phyloP scores from a whole-genome alignment of 176 grass and related monocot species.

The Rhynchospora tenuis region DNA sequence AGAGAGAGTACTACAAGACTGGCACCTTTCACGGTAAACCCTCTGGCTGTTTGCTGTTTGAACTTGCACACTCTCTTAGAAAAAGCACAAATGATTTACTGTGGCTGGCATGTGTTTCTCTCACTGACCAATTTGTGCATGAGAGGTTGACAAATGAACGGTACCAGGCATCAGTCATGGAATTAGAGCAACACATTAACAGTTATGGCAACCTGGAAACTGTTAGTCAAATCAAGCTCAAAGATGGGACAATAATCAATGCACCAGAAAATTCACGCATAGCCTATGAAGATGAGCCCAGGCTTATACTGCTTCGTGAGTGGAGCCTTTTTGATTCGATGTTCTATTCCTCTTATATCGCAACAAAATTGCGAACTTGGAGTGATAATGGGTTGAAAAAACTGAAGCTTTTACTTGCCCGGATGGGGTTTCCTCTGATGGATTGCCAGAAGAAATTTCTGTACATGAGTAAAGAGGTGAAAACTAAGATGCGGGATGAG shows the following conservation, averaged over 20 bases:
- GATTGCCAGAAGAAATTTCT: slow-evolving; percentile 92
- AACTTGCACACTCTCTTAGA: slow-evolving; percentile 61
- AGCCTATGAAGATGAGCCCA: slow-evolving; percentile 82
- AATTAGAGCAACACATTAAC: slow-evolving; percentile 91
- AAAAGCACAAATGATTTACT: slow-evolving; percentile 85
- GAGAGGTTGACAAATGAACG: slow-evolving; percentile 88
- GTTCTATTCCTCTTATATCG: slow-evolving; percentile 84
- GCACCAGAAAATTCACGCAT: slow-evolving; percentile 70
- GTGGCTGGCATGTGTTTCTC: slow-evolving; percentile 79
- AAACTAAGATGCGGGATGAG: slow-evolving; percentile 79
- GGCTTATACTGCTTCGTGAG: slow-evolving; percentile 72
- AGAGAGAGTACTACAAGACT: slow-evolving; percentile 70
- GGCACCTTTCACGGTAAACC: slow-evolving; percentile 89
- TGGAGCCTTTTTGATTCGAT: slow-evolving; percentile 91
- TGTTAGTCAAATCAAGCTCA: slow-evolving; percentile 55
- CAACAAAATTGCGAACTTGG: slow-evolving; percentile 84
- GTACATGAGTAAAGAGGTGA: slow-evolving; percentile 96
- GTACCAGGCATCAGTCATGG: slow-evolving; percentile 74
- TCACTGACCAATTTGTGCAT: slow-evolving; percentile 89
- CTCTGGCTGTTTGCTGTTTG: slow-evolving; percentile 82
- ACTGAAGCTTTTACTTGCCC: slow-evolving; percentile 74
- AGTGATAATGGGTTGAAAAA: slow-evolving; percentile 93
- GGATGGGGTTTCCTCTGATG: slow-evolving; percentile 77
- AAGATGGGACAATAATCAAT: slow-evolving; percentile 78
- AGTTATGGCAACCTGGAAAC: slow-evolving; percentile 57